Conservation (phyloP, 306 rosid species). For the Cucurbita pepo region DNA sequence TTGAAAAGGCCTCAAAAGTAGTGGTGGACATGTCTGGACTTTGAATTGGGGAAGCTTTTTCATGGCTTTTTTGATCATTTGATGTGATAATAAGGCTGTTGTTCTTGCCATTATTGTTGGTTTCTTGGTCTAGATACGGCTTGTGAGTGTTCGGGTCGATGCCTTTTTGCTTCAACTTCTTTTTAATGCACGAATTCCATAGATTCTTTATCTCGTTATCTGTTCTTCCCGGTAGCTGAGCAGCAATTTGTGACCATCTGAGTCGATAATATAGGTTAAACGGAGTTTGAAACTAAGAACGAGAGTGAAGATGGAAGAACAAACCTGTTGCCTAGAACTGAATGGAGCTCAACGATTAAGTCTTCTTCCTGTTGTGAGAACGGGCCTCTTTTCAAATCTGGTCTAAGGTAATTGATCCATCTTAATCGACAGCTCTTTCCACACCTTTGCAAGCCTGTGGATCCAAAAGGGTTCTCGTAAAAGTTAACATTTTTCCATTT, state of each 20-base stretch:
- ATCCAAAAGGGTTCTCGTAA: not conserved
- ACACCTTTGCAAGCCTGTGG: slow-evolving; percentile 50
- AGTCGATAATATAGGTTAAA: not conserved
- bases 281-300: not conserved
- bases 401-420: slow-evolving; percentile 91
- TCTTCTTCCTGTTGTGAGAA: slow-evolving; percentile 81
- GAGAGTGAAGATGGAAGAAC: not conserved
- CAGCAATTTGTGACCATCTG: slow-evolving; percentile 98
- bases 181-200: slow-evolving; percentile 86
- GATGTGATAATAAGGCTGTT: slow-evolving; percentile 9
- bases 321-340: slow-evolving; percentile 25
- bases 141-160: slow-evolving; percentile 93
- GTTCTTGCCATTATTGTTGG: not conserved
- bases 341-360: slow-evolving; percentile 69
- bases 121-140: slow-evolving; percentile 14
- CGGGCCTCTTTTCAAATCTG: slow-evolving; percentile 93
- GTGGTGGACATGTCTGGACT: slow-evolving; percentile 10
- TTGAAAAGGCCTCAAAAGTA: slow-evolving; percentile 17
- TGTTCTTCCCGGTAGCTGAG: slow-evolving; percentile 84
- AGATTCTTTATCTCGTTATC: slow-evolving; percentile 86
- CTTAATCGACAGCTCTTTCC: slow-evolving; percentile 93
- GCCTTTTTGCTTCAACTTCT: slow-evolving; percentile 80
- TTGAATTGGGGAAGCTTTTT: slow-evolving; percentile 17
- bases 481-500: too few relatives aligned
- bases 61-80: slow-evolving; percentile 17